Evolutionary conservation across 1,284 basidiomycete genomes (phyloP), one percentile per base, ranked within the genome.

Genomic region (Schizopora paradoxa): DNA sequence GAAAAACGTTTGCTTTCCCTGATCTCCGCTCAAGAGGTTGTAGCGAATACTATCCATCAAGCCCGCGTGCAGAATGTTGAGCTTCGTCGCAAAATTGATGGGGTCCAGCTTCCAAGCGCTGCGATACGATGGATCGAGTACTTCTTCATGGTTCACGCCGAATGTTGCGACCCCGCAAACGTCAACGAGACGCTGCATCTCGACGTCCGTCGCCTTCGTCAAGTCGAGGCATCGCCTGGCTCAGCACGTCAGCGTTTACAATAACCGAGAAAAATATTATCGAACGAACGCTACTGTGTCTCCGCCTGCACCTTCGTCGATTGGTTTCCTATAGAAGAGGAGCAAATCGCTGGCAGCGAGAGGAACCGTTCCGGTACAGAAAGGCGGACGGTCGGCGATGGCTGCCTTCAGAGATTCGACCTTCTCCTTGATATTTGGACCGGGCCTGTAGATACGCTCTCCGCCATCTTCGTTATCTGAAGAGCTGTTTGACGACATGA

Each of bases 41-140:
- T 37, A 26, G 29, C 43, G 28, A 18, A 23, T 16, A 5, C 13
- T 35, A 23, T 38, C 14, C 34, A 28, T 16, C 14, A 37, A 14
- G 18, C 11, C 54, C 73, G 28, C 29, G n/a, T 32, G 27, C 23
- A 2, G 6, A 19, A 14, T n/a, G 38, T 38, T 14, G 5, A 45
- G 7, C 14, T 36, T 45, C 13, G 43, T 19, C 6, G 47, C 14
- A 16, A 49, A 49, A 13, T 33, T n/a, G 6, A 10, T 35, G 3
- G 38, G 11, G 40, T 50, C 48, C 28, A 50, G 31, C 25, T 50
- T 50, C 10, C 45, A 29, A 6, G 48, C 48, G 28, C 47, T 50
- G 6, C 48, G 26, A 31, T 42, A 36, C 22, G 48, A 32, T 31
- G 38, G 35, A 23, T 49, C 43, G 14, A 35, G 21, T 13, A 48